Evolutionary conservation across 2,329 filamentous ascomycete species (phyloP), one percentile per base, ranked within the genome.

Genomic region (Beauveria varroae): DNA sequence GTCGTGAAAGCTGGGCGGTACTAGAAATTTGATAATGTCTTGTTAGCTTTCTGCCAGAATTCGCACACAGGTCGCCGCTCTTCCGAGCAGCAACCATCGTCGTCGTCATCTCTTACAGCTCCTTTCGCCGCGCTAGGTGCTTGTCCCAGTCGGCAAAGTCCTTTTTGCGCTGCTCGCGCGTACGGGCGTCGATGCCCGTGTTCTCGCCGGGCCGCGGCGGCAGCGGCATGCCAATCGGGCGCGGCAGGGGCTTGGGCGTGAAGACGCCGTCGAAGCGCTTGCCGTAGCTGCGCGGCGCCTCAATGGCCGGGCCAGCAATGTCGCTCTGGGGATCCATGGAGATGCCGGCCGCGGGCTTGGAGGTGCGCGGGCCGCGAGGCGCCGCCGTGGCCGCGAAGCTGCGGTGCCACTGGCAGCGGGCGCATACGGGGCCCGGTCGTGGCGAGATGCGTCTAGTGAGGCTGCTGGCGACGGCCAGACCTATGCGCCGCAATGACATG

Each of bases 61-160:
- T 37, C 34, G 12, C 34, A 6, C 12, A 16, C 14, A 37, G 34
- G 5, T 37, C 12, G 12, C 12, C 34, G 34, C 34, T 37, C 34
- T 37, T 5, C 12, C 12, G 34, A 37, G 34, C 34, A 34, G 30
- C 30, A 10, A 5, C 30, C 43, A 46, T 57, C 20, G n/a, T n/a
- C 20, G 14, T 50, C 18, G 20, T 34, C 24, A 8, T 18, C 56
- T 79, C 79, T 65, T 81, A 92, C 89, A 98, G 79, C 71, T 91
- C 81, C 67, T 90, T 83, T 65, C 93, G 85, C 66, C 87, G 84
- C 65, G 84, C 80, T 8, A 97, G 75, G 72, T 98, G 93, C 73
- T 91, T 93, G 62, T 95, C 88, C 70, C 90, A 93, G 74, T 95
- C 81, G 65, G 90, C 86, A 71, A 96, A 91, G 71, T 96, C 92